phyloP scores from a whole-genome alignment of 495 filamentous ascomycete species.

The Annulohypoxylon stygium region DNA sequence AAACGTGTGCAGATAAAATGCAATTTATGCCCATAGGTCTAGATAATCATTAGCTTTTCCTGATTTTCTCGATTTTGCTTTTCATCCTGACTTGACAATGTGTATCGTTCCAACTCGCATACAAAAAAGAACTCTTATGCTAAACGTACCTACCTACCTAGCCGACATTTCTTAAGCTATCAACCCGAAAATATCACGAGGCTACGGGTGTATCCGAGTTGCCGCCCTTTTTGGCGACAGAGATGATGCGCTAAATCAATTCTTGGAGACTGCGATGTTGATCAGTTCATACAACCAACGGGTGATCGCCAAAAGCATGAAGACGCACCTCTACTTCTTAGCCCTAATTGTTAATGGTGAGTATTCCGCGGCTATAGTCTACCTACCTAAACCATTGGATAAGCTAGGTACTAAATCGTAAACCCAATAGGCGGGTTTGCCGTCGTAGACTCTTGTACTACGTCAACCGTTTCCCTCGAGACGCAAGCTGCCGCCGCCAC shows the following conservation, averaged over 20 bases:
- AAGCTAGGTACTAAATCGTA: not conserved
- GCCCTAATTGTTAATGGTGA: not conserved
- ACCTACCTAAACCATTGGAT: not conserved
- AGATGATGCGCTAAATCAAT: conserved; percentile 5
- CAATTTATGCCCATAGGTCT: not conserved
- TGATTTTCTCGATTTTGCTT: not conserved
- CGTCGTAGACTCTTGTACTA: conserved; percentile 28
- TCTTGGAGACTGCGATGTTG: not conserved
- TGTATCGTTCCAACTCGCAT: not conserved
- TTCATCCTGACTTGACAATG: not conserved
- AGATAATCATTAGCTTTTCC: not conserved
- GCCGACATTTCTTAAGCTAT: not conserved
- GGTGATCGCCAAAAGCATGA: conserved; percentile 13
- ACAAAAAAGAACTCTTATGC: not conserved
- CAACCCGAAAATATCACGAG: not conserved
- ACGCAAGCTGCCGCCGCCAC: conserved; percentile 4
- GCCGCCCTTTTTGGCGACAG: not conserved
- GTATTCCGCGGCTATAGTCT: not conserved
- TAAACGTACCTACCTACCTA: not conserved
- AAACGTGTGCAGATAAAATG: conserved; percentile 8
- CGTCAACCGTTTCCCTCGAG: conserved; percentile 23
- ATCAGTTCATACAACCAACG: not conserved
- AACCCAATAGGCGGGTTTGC: not conserved
- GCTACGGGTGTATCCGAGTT: not conserved
- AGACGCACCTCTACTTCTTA: conserved; percentile 1